Conservation (phyloP, 1,139 yeast species). For the Pichia sp. region DNA sequence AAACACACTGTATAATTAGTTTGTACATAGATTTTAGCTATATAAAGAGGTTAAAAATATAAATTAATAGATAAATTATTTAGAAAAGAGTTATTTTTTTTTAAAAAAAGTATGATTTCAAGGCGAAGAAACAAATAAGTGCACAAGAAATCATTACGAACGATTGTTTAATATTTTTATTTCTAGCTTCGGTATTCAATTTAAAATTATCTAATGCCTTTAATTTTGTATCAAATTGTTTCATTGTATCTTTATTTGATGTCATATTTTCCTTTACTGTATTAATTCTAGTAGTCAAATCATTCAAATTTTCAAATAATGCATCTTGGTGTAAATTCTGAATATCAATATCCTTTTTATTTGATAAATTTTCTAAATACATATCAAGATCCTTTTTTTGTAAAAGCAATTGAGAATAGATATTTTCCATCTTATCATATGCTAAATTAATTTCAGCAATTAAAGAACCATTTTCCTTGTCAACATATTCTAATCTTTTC, state of each 20-base stretch:
- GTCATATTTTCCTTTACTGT: constrained; percentile 18
- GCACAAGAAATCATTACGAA: not conserved
- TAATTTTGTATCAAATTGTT: constrained; percentile 19
- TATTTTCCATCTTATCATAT: constrained; percentile 16
- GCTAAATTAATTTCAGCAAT: constrained; percentile 17
- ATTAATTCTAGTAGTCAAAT: constrained; percentile 21
- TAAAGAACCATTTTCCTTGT: constrained; percentile 22
- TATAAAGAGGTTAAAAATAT: not conserved
- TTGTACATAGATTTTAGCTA: not conserved
- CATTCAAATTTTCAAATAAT: constrained; percentile 24
- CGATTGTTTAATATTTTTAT: constrained; percentile 15
- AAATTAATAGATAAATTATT: not conserved
- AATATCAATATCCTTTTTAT: constrained; percentile 17
- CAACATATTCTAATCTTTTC: constrained; percentile 18
- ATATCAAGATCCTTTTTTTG: constrained; percentile 17
- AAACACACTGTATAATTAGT: not conserved
- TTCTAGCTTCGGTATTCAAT: constrained; percentile 13
- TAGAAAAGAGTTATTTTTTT: not conserved
- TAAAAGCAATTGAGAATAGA: constrained; percentile 15
- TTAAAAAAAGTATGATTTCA: not conserved
- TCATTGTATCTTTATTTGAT: constrained; percentile 19
- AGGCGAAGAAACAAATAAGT: not conserved
- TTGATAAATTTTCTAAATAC: constrained; percentile 15
- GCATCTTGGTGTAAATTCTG: constrained; percentile 18
- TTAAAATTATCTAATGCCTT: constrained; percentile 19